Conservation (phyloP, 805 yeast species). For the Huiozyma sinensis region DNA sequence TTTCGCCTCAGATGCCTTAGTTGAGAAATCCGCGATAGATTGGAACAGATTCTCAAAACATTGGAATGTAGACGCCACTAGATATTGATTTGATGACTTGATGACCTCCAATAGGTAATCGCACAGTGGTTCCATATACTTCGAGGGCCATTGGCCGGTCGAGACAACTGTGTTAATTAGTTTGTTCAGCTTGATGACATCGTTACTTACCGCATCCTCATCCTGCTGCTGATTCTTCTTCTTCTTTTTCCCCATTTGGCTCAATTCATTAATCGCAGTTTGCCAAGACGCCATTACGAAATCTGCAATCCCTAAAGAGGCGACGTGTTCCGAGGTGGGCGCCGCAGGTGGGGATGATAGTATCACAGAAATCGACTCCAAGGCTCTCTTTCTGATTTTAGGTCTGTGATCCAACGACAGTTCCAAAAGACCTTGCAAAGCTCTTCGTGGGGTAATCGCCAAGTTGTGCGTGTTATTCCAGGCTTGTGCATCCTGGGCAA, state of each 20-base stretch:
- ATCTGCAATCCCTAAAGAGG: constrained; percentile 58
- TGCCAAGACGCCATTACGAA: constrained; percentile 49
- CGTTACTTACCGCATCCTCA: constrained; percentile 40
- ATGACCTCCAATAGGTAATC: constrained; percentile 66
- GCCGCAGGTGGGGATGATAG: constrained; percentile 61
- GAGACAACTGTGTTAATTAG: constrained; percentile 59
- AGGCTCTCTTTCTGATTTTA: constrained; percentile 89
- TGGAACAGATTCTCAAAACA: constrained; percentile 42
- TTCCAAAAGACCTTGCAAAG: constrained; percentile 65
- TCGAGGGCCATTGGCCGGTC: constrained; percentile 74
- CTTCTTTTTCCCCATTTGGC: constrained; percentile 28
- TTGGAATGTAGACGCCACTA: constrained; percentile 71
- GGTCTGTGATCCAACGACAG: constrained; percentile 83
- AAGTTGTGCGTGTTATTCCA: constrained; percentile 53
- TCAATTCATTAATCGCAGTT: constrained; percentile 32
- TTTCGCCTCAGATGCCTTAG: constrained; percentile 53
- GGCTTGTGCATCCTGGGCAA: constrained; percentile 68
- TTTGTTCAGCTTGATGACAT: constrained; percentile 67
- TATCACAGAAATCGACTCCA: constrained; percentile 67
- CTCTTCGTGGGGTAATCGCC: constrained; percentile 62
- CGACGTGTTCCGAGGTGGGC: constrained; percentile 70
- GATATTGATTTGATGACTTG: constrained; percentile 71
- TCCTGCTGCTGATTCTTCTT: constrained; percentile 26
- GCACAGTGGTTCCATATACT: constrained; percentile 60
- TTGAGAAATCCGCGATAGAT: constrained; percentile 15